Evolutionary conservation across 352 stramenopile genomes (phyloP).

Genomic region (Thraustochytrium striatum): DNA sequence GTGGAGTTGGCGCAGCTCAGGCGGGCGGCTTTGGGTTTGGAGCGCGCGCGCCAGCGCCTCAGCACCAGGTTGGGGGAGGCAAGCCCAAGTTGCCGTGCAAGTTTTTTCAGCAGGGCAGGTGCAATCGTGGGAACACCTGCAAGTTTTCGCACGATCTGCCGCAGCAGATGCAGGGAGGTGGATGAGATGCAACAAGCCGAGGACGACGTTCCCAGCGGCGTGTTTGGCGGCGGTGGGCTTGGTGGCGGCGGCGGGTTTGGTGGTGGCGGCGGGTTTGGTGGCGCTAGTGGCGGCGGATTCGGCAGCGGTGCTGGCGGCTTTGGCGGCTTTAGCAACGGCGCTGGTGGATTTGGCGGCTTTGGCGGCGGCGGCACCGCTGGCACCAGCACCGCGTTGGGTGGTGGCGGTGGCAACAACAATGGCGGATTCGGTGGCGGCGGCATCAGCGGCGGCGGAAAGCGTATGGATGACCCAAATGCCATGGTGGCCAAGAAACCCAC

Average conservation of each 20-base stretch:
- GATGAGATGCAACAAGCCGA: background rate
- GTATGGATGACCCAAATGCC: too few species aligned
- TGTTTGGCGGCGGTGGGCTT: background rate
- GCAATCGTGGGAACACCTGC: background rate
- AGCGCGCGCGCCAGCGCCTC: too few species aligned
- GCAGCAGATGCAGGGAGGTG: background rate
- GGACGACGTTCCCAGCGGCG: too few species aligned
- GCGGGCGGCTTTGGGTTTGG: too few species aligned
- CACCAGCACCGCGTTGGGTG: background rate
- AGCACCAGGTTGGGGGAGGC: too few species aligned
- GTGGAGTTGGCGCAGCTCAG: background rate
- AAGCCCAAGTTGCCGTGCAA: background rate
- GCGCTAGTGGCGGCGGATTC: too few species aligned
- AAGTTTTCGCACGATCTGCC: background rate
- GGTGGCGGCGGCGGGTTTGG: too few species aligned
- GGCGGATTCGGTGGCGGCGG: background rate
- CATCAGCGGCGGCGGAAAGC: too few species aligned
- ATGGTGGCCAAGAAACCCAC: too few species aligned
- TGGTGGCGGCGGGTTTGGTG: background rate
- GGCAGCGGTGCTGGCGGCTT: background rate
- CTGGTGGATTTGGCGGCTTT: background rate
- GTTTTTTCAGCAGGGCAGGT: background rate
- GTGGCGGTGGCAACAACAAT: background rate
- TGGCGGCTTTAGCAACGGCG: background rate
- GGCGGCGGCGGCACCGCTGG: background rate